Evolutionary conservation across 1,284 basidiomycete species (phyloP).

Genomic region (Cryptococcus jaspeensis): DNA sequence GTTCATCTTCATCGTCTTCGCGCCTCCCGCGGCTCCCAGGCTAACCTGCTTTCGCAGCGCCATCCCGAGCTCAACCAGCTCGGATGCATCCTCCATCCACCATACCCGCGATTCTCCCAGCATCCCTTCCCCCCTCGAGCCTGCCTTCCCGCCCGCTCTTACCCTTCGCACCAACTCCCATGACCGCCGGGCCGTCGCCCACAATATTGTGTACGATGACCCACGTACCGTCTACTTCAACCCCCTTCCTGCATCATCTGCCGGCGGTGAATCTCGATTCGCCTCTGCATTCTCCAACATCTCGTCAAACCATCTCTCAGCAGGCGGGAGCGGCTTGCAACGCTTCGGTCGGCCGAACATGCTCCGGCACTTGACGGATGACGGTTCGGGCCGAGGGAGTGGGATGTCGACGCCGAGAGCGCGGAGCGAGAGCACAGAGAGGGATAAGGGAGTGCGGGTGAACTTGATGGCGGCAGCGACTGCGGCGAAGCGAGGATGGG

Average conservation of each 20-base stretch:
- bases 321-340: too few species aligned
- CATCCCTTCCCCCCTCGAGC: slow-evolving; percentile 16
- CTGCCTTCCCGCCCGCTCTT: slow-evolving; percentile 6
- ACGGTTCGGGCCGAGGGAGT: slow-evolving; percentile 11
- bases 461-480: slow-evolving; percentile 28
- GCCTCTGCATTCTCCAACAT: too few species aligned
- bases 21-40: neutral
- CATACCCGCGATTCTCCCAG: slow-evolving; percentile 12
- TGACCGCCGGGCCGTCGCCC: slow-evolving; percentile 1
- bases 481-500: slow-evolving; percentile 17
- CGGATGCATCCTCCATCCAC: slow-evolving; percentile 12
- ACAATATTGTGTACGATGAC: slow-evolving; percentile 38
- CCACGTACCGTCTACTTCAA: slow-evolving; percentile 30
- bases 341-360: slow-evolving; percentile 10
- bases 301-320: too few species aligned
- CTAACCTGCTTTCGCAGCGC: slow-evolving; percentile 7
- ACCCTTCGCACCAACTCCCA: neutral
- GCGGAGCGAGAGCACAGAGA: slow-evolving; percentile 7
- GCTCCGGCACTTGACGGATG: slow-evolving; percentile 27
- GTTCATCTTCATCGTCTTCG: neutral
- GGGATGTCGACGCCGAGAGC: slow-evolving; percentile 14
- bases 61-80: slow-evolving; percentile 15
- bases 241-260: slow-evolving; percentile 8
- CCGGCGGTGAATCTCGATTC: neutral
- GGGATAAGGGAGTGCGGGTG: slow-evolving; percentile 29